Evolutionary conservation across 2,329 filamentous ascomycete genomes (phyloP).

Genomic region (Fusarium proliferatum): DNA sequence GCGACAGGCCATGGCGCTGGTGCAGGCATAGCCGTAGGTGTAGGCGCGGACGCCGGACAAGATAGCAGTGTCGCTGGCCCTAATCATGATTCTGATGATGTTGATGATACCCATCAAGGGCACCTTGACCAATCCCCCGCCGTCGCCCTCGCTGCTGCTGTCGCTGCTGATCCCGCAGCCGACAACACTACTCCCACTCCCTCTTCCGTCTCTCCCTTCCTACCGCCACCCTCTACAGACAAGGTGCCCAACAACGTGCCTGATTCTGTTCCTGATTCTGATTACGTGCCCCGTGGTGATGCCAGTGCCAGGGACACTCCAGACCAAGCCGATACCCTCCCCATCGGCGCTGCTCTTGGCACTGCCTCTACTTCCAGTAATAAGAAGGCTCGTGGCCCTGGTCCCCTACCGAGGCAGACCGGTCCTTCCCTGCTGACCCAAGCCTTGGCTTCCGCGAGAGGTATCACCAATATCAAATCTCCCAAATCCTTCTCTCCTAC

Average conservation of each 20-base stretch:
- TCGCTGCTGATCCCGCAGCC: conserved; percentile 34
- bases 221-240: conserved; percentile 39
- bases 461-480: conserved; percentile 51
- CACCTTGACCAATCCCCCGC: conserved; percentile 25
- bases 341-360: conserved; percentile 14
- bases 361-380: conserved; percentile 41
- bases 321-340: conserved; percentile 20
- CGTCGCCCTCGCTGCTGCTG: conserved; percentile 27
- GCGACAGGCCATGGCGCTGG: conserved; percentile 14
- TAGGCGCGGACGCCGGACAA: not conserved
- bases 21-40: not conserved
- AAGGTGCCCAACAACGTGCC: conserved; percentile 42
- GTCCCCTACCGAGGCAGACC: conserved; percentile 55
- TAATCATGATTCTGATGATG: conserved; percentile 40
- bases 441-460: conserved; percentile 68
- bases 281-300: conserved; percentile 39
- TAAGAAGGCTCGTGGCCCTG: conserved; percentile 59
- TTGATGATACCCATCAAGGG: conserved; percentile 38
- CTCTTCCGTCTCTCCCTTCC: conserved; percentile 34
- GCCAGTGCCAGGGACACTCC: conserved; percentile 38
- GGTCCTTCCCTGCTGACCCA: conserved; percentile 68
- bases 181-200: conserved; percentile 39
- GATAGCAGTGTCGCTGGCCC: conserved; percentile 29
- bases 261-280: conserved; percentile 44
- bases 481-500: conserved; percentile 26